Evolutionary conservation across 129 eudicot genomes (phyloP), one percentile per base, ranked within the genome.

Genomic region (Scalesia atractyloides): DNA sequence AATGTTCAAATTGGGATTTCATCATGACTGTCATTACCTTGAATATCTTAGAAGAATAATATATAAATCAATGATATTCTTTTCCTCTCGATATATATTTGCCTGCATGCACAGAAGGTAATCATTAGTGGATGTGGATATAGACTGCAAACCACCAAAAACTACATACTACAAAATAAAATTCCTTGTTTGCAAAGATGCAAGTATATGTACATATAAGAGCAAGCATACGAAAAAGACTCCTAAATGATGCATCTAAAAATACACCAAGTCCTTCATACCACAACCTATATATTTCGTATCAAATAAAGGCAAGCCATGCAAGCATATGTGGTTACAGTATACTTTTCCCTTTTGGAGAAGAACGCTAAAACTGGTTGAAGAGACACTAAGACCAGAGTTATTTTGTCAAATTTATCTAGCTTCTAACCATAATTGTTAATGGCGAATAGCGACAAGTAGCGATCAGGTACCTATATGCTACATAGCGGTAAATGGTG

Each of bases 31-130:
- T 52, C 36, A 70, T 72, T 86, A 94, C 98, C 97, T 94, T 36
- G 98, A 94, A 79, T 87, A 94, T 84, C 97, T 81, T 48, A 94
- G 80, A 80, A 94, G 97, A 69, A 94, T 94, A 44, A 88, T 73
- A 88, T 94, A 94, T 82, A 94, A 75, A 82, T 94, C 98, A 18
- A 90, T 81, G 41, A 90, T 36, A 70, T 94, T 90, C 47, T 82
- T 90, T 83, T 94, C 98, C 71, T 74, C 87, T 46, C 98, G 84
- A 65, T 94, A 88, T 34, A 91, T 91, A 76, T 71, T 65, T 20
- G 97, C 97, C 97, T 87, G 88, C 76, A 81, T 36, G 63, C 49
- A 70, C 50, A 74, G 49, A 63, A 24, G 73, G 30, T 70, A 30
- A 30, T 30, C 34, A 30, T 30, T 3, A 51, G 36, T 49, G 65